phyloP scores from a whole-genome alignment of 140 eudicot genomes.

The Senecio squalidus region DNA sequence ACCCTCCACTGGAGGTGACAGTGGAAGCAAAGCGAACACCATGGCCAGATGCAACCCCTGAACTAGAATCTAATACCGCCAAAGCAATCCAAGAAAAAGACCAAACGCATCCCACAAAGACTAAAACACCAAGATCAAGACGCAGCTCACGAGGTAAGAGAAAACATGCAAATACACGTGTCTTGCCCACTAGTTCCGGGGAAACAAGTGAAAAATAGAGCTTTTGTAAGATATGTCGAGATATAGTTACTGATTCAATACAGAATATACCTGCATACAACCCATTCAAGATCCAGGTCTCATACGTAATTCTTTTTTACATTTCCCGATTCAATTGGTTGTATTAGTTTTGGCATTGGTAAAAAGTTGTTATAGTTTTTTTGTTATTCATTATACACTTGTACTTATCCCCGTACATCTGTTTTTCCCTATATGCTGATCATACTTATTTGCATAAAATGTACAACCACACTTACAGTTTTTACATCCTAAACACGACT shows the following conservation, averaged over 20 bases:
- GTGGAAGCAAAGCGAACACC: constrained; percentile 83
- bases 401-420: no score
- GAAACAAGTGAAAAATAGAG: constrained; percentile 7
- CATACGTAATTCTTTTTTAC: background rate
- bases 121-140: constrained; percentile 21
- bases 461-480: no score
- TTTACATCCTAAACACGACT: no score
- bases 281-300: constrained; percentile 8
- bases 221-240: constrained; percentile 6
- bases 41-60: constrained; percentile 83
- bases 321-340: constrained; percentile 2
- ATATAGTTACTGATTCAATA: constrained; percentile 13
- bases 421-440: no score
- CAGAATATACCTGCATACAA: constrained; percentile 2
- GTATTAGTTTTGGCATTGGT: no score
- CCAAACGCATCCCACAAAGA: constrained; percentile 20
- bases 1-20: constrained; percentile 67
- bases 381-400: no score
- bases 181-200: background rate
- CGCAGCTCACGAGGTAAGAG: constrained; percentile 26
- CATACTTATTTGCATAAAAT: no score
- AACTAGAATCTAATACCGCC: constrained; percentile 38
- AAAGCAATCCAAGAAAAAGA: constrained; percentile 33
- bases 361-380: no score
- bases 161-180: constrained; percentile 20